A percentile compares a stretch with the other conserved stretches of the same genome.
These are phyloP conservation scores for Tolypocladium ovalisporum DNA, from an alignment of 2,329 filamentous ascomycete genomes.

Conservation along the genomic window DNA sequence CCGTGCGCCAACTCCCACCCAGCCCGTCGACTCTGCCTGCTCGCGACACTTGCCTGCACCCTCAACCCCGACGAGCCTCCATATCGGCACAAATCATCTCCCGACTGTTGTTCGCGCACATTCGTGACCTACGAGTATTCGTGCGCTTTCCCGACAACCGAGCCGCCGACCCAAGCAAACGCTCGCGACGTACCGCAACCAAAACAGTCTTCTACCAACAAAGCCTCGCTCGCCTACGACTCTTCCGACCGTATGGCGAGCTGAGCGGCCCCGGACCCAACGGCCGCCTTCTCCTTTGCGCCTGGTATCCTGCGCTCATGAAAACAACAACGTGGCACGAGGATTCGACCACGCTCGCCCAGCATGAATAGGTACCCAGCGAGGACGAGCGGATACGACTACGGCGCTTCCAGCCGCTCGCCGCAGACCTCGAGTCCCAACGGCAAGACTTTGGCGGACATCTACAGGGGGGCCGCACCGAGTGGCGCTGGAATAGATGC, in stretches of 20 bases:
- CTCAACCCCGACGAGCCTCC: not conserved
- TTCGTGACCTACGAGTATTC: not conserved
- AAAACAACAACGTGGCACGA: constrained; percentile 7
- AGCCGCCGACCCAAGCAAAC: not conserved
- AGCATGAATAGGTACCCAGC: constrained; percentile 29
- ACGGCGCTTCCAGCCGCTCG: constrained; percentile 19
- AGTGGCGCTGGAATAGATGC: constrained; percentile 24
- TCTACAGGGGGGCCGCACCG: constrained; percentile 39
- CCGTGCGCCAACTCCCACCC: not conserved
- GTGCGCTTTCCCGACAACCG: not conserved
- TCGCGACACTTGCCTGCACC: not conserved
- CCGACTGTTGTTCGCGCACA: not conserved
- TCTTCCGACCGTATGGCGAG: constrained; percentile 1
- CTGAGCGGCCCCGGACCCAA: constrained; percentile 2
- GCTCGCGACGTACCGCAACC: not conserved
- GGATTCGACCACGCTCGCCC: constrained; percentile 3
- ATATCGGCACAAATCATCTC: not conserved
- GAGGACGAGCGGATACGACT: constrained; percentile 23
- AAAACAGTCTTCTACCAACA: too few relatives aligned
- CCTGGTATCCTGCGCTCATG: constrained; percentile 12
- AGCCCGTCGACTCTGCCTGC: not conserved
- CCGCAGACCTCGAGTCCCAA: constrained; percentile 25
- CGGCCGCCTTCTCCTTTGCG: constrained; percentile 1
- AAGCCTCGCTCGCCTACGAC: not conserved
- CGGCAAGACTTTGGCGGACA: constrained; percentile 43